Evolutionary conservation across 768 basidiomycete genomes (phyloP).

Genomic region (Coprinellus micaceus): DNA sequence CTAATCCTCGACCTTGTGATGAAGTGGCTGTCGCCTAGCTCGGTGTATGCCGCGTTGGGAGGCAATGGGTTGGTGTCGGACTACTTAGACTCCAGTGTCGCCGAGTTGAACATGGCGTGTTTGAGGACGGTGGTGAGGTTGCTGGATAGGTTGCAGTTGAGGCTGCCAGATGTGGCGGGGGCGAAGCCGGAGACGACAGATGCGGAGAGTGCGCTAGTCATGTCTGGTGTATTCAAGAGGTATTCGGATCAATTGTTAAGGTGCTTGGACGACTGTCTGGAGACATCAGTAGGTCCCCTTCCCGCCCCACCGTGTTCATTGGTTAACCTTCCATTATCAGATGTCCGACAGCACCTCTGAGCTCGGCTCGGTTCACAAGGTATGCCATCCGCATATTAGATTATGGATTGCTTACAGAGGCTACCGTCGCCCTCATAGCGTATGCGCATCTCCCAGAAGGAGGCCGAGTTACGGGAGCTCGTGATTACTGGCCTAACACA

Average conservation of each 20-base stretch:
- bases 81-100: conserved; percentile 36
- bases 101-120: conserved; percentile 71
- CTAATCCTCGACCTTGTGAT: conserved; percentile 71
- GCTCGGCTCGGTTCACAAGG: conserved; percentile 43
- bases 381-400: conserved; percentile 16
- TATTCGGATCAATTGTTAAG: conserved; percentile 67
- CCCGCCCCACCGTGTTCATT: not conserved
- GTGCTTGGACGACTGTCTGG: conserved; percentile 53
- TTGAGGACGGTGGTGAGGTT: conserved; percentile 73
- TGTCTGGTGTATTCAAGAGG: conserved; percentile 76
- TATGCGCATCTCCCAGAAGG: conserved; percentile 43
- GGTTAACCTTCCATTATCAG: conserved; percentile 25
- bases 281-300: conserved; percentile 36
- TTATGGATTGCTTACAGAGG: too few species aligned
- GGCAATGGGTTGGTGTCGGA: conserved; percentile 34
- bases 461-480: conserved; percentile 65
- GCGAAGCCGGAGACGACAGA: conserved; percentile 29
- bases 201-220: conserved; percentile 64
- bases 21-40: conserved; percentile 64
- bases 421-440: too few species aligned
- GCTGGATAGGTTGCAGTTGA: conserved; percentile 69
- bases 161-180: conserved; percentile 43
- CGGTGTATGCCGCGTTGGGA: conserved; percentile 37
- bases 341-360: conserved; percentile 49
- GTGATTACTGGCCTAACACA: conserved; percentile 80